Evolutionary conservation across 2,329 filamentous ascomycete genomes (phyloP).

Genomic region (Claviceps sp.): DNA sequence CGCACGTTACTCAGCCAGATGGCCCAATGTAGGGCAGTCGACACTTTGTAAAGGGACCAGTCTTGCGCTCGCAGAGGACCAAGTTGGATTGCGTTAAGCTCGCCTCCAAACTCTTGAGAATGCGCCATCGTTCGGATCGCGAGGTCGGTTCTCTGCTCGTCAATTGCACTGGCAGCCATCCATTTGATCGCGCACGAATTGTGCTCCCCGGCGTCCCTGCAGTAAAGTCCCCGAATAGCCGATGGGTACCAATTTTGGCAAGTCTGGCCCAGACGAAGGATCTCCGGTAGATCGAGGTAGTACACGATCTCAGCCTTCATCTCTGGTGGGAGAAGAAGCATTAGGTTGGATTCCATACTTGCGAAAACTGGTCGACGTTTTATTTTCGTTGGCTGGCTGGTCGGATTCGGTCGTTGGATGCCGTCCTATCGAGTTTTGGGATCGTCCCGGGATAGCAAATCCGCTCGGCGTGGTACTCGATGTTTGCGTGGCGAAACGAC

Average conservation of each 20-base stretch:
- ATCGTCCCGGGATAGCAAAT: no score
- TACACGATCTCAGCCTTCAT: background rate
- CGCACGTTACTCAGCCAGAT: background rate
- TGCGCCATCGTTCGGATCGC: background rate
- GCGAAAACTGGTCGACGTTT: no score
- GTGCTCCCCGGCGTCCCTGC: background rate
- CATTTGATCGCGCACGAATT: slow-evolving; percentile 2
- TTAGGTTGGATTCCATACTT: no score
- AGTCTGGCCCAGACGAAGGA: background rate
- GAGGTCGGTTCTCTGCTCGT: background rate
- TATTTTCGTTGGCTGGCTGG: no score
- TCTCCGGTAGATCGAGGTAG: background rate
- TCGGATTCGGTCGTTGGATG: no score
- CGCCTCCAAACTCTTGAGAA: background rate
- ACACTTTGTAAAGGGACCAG: background rate
- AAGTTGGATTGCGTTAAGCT: background rate
- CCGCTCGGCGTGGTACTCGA: no score
- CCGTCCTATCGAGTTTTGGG: no score
- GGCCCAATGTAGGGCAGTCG: slow-evolving; percentile 3
- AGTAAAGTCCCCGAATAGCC: background rate
- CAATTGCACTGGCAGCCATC: background rate
- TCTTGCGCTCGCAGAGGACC: background rate
- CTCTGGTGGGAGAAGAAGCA: background rate
- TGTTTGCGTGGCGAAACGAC: no score
- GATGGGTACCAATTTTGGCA: background rate